Evolutionary conservation across 495 filamentous ascomycete species (phyloP), one percentile per base, ranked within the genome.

Genomic region (Daldinia decipiens): DNA sequence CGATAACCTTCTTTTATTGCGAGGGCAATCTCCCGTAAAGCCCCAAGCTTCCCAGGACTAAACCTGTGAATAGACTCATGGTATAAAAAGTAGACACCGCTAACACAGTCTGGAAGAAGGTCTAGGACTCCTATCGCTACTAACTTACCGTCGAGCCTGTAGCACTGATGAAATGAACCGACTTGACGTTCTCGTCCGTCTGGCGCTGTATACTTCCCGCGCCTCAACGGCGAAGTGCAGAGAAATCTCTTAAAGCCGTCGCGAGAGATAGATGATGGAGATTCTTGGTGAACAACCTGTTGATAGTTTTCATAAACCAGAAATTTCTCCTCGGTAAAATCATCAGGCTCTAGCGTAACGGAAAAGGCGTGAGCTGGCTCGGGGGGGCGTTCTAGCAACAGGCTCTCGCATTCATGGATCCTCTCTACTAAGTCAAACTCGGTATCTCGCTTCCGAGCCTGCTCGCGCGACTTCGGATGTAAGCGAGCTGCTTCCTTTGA

Each of bases 121-220:
- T 99, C 95, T 34, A 99, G 81, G 9, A 98, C 93, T 2, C 91
- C 92, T 59, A 99, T 86, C 15, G 95, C 95, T 38, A 98, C 88
- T 36, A 99, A 85, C 59, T 89, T 85, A 17, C 94, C 95, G 78
- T 98, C 94, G 26, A 99, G 82, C 31, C 95, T 87, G 79, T 99
- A 97, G 81, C 92, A 95, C 78, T 97, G 94, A 76, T 99, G 95
- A 79, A 89, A 98, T n/a, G 92, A 95, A 7, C 95, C 95, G 2
- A 96, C 80, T 71, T 84, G 84, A 58, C 89, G 87, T 59, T 86
- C 83, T 55, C 68, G 75, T 17, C 84, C 85, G 38, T 85, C 80
- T 26, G 83, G 70, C 5, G 76, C 68, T 7, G 77, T 79, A 9
- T 79, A 58, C 2, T 81, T 85, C 17, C 77, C 84, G 31, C 86